Evolutionary conservation across 768 basidiomycete species (phyloP), one percentile per base, ranked within the genome.

Genomic region (Paxillus rubicundulus): DNA sequence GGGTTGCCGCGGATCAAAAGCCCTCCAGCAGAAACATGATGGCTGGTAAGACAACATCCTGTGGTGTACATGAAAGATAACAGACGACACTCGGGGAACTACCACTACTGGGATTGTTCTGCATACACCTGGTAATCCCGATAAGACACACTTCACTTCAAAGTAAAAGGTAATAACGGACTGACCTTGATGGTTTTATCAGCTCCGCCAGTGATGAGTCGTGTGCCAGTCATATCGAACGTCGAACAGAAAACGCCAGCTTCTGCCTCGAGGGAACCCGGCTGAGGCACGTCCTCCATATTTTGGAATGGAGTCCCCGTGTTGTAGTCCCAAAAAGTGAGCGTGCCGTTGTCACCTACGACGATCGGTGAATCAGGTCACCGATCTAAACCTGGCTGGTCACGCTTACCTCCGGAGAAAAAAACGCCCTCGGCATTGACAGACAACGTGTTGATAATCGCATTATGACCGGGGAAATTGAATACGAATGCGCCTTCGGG

Each of bases 101-200:
- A 17, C 9, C 8, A 17, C 33, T 71, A 84, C 62, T 80, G 75
- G 6, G 82, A 71, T 60, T 89, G 86, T 66, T 90, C 87, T 18
- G 87, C 85, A 60, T 89, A 89, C 36, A 89, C 70, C 81, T 81
- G 47, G 36, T 14, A 42, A 48, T 27, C 41, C 36, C 16, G 6
- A 43, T 57, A 44, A 55, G 42, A 17, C 16, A 27, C 9, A 10
- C 34, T 28, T 7, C 20, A n/a, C 42, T 16, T 33, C 9, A 39
- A 18, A 37, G 2, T 9, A 4, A 45, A 48, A 46, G n/a, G 41
- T 46, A 28, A 43, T 46, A 24, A 24, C 47, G 52, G 20, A 66
- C 80, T 44, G 28, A 89, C 90, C 82, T 99, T 98, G 75, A 98
- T 96, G 9, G 96, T 98, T 79, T 98, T 99, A 76, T 98, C 97